A percentile compares a stretch with the other conserved stretches of the same genome.
Evolutionary conservation across 2,329 filamentous ascomycete genomes (phyloP).

Genomic region (Truncatella angustata): DNA sequence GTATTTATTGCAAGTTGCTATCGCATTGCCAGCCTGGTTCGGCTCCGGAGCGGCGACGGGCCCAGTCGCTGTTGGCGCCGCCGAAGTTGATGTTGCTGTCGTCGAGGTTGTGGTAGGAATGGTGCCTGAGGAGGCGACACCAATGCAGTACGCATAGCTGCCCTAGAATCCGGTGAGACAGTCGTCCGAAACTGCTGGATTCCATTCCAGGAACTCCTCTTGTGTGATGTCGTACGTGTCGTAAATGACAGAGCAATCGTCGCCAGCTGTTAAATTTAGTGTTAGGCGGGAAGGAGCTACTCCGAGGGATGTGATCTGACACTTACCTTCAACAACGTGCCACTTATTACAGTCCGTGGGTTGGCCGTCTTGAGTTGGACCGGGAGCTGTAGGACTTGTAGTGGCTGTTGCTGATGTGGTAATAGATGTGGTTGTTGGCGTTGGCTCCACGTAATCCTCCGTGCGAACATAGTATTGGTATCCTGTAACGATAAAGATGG

Average conservation of each 20-base stretch:
- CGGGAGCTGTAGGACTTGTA: slow-evolving; percentile 11
- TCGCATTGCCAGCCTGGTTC: not conserved
- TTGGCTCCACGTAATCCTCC: not conserved
- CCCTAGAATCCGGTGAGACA: slow-evolving; percentile 16
- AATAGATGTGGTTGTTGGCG: not conserved
- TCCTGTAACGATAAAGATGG: no score
- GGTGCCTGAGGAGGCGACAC: not conserved
- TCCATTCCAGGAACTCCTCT: slow-evolving; percentile 15
- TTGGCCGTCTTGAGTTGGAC: slow-evolving; percentile 15
- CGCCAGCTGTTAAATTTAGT: slow-evolving; percentile 4
- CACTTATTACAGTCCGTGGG: slow-evolving; percentile 16
- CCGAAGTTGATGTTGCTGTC: not conserved
- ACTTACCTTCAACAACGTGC: slow-evolving; percentile 11
- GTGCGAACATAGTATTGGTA: not conserved
- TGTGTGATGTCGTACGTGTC: slow-evolving; percentile 11
- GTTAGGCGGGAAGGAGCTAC: no score
- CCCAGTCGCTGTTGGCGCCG: not conserved
- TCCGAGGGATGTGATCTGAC: not conserved
- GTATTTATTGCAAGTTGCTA: not conserved
- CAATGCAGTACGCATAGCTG: slow-evolving; percentile 14
- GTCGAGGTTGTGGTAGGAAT: not conserved
- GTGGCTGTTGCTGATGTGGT: slow-evolving; percentile 1
- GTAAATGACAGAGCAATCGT: slow-evolving; percentile 13
- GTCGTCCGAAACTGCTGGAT: slow-evolving; percentile 19
- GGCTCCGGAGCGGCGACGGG: not conserved